A percentile compares a stretch with the other conserved stretches of the same genome.
These are phyloP conservation scores for Porogramme epimiltina DNA, from an alignment of 1,284 basidiomycete genomes.

Conservation along the genomic window DNA sequence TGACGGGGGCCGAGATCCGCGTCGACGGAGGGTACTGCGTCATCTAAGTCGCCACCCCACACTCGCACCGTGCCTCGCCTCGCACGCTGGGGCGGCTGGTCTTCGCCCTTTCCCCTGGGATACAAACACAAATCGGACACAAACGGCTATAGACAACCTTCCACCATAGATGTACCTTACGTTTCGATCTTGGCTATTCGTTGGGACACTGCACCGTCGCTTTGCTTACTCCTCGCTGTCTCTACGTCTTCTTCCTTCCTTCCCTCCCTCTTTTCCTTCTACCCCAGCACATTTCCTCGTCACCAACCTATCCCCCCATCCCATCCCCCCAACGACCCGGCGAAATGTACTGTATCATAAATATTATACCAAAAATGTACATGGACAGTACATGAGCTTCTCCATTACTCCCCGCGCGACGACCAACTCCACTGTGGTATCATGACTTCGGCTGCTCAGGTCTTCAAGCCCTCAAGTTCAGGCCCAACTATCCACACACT, in stretches of 20 bases:
- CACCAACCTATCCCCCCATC: no score
- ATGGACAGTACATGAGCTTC: not conserved
- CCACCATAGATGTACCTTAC: slow-evolving; percentile 24
- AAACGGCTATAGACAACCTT: no score
- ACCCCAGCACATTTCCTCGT: no score
- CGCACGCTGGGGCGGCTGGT: slow-evolving; percentile 1
- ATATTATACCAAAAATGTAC: slow-evolving; percentile 17
- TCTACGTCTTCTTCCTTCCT: not conserved
- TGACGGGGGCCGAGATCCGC: slow-evolving; percentile 83
- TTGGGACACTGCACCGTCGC: slow-evolving; percentile 19
- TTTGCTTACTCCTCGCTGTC: slow-evolving; percentile 15
- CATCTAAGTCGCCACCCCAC: slow-evolving; percentile 49
- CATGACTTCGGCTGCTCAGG: not conserved
- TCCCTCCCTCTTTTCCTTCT: no score
- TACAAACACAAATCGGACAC: no score
- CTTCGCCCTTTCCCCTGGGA: no score
- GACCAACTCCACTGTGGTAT: not conserved
- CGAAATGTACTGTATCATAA: slow-evolving; percentile 19
- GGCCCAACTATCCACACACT: slow-evolving; percentile 14
- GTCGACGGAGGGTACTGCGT: slow-evolving; percentile 87
- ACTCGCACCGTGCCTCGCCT: not conserved
- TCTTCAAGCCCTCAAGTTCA: not conserved
- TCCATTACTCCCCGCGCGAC: not conserved
- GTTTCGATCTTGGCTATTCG: slow-evolving; percentile 12
- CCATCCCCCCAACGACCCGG: not conserved